These are phyloP conservation scores for Theobroma cacao DNA, from an alignment of 345 rosid species.

Conservation along the genomic window DNA sequence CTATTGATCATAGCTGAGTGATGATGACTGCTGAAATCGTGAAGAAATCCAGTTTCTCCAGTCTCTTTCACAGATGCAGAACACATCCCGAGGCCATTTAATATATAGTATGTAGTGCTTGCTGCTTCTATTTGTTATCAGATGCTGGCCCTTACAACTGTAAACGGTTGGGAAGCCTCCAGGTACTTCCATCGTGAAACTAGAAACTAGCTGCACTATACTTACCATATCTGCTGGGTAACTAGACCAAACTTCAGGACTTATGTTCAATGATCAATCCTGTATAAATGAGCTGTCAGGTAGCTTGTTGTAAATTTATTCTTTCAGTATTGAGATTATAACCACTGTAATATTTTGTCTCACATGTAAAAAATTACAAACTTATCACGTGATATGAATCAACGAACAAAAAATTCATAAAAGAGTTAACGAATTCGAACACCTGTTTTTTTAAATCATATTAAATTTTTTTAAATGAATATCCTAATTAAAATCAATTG, in stretches of 20 bases:
- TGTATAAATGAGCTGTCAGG: neutral
- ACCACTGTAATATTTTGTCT: too few relatives aligned
- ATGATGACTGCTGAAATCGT: neutral
- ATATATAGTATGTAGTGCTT: neutral
- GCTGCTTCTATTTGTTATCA: neutral
- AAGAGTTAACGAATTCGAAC: too few relatives aligned
- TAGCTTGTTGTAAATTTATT: too few relatives aligned
- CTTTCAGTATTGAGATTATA: too few relatives aligned
- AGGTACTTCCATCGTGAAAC: too few relatives aligned
- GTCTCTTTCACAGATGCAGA: neutral
- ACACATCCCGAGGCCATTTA: neutral
- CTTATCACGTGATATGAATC: too few relatives aligned
- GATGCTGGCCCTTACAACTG: neutral
- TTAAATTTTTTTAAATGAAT: too few relatives aligned
- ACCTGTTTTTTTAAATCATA: too few relatives aligned
- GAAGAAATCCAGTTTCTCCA: neutral
- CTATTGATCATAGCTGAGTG: neutral
- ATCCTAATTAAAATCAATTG: too few relatives aligned
- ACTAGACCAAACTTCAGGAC: neutral
- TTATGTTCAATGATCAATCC: neutral
- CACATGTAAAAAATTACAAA: too few relatives aligned
- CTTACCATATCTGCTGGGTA: neutral
- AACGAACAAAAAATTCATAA: too few relatives aligned
- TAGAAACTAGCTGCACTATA: neutral
- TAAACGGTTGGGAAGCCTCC: too few relatives aligned